Evolutionary conservation across 371 early-diverging fungal genomes (phyloP), one percentile per base, ranked within the genome.

Genomic region (Conidiobolus coronatus): DNA sequence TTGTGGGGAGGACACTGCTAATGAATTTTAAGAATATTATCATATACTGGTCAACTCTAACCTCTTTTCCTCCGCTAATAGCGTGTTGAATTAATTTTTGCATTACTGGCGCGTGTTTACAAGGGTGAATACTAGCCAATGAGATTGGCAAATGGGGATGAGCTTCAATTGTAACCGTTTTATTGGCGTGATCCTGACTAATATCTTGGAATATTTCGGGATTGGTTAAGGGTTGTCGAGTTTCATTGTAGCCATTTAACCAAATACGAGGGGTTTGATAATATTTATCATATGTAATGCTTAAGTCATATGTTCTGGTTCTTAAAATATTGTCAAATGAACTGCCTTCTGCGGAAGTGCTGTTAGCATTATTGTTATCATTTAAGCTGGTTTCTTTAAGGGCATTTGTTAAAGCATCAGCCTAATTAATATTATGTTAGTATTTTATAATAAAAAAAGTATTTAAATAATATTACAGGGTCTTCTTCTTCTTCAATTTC

Each of bases 211-310:
- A 92, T 42, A 94, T 82, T 56, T 88, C 82, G 12, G 64, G 54
- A 0, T 86, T 68, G 12, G 84, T 75, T 38, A 96, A 67, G 9
- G 94, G 92, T 15, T 69, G 69, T 20, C 89, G 79, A 49, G 84
- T 65, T 66, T 91, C 91, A 64, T 84, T 84, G 59, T 93, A 96
- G 6, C 97, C 97, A 66, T 81, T 86, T 47, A 96, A 70, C 85
- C 87, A 94, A 51, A 96, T 78, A 24, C 92, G 77, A 12, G 96
- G 96, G 0, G 92, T 92, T 61, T 89, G 91, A 55, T 91, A 91
- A 61, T 91, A 93, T 62, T 96, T 96, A 73, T 96, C 97, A 64
- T 96, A 96, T 12, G 94, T 91, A 52, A 96, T 96, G 55, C 82
- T 82, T 34, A 96, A 70, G 63, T 93, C 94, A 55, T 93, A 96